A percentile compares a stretch with the other conserved stretches of the same genome.
Conservation (phyloP, 179 eudicot species). For the Dionaea muscipula region DNA sequence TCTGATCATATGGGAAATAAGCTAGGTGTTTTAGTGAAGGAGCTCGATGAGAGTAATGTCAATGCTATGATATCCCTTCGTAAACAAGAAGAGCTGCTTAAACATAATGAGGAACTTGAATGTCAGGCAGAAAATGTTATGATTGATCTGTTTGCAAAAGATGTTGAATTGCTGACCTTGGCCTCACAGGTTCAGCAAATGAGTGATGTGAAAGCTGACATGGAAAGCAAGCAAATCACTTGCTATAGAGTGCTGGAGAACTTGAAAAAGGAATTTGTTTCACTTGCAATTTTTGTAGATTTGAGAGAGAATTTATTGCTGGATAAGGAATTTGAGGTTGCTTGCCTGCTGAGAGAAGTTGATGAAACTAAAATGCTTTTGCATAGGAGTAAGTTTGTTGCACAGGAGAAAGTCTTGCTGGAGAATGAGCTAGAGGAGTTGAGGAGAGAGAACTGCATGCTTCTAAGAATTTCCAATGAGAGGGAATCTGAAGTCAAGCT, state of each 20-base stretch:
- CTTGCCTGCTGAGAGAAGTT: slow-evolving; percentile 23
- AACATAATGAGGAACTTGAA: slow-evolving; percentile 33
- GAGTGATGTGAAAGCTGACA: slow-evolving; percentile 23
- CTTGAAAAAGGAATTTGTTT: slow-evolving; percentile 32
- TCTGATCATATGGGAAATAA: slow-evolving; percentile 50
- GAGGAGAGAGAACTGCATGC: slow-evolving; percentile 21
- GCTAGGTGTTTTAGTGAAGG: slow-evolving; percentile 47
- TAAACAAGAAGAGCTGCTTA: slow-evolving; percentile 39
- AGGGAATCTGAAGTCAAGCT: slow-evolving; percentile 29
- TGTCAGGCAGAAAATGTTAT: slow-evolving; percentile 37
- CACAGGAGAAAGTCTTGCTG: slow-evolving; percentile 9
- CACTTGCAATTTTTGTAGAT: slow-evolving; percentile 26
- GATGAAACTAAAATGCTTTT: slow-evolving; percentile 12
- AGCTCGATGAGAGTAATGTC: slow-evolving; percentile 36
- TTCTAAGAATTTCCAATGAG: slow-evolving; percentile 29
- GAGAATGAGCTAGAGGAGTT: slow-evolving; percentile 5
- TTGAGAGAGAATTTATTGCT: slow-evolving; percentile 29
- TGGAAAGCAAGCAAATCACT: slow-evolving; percentile 16
- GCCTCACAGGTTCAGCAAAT: slow-evolving; percentile 35
- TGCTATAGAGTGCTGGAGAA: slow-evolving; percentile 27
- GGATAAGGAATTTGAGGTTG: slow-evolving; percentile 35
- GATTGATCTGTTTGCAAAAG: slow-evolving; percentile 44
- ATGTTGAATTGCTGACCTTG: slow-evolving; percentile 46
- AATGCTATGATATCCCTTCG: slow-evolving; percentile 27
- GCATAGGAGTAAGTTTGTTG: slow-evolving; percentile 1